phyloP scores from a whole-genome alignment of 202 grass and related monocot species.

The Brachypodium distachyon region DNA sequence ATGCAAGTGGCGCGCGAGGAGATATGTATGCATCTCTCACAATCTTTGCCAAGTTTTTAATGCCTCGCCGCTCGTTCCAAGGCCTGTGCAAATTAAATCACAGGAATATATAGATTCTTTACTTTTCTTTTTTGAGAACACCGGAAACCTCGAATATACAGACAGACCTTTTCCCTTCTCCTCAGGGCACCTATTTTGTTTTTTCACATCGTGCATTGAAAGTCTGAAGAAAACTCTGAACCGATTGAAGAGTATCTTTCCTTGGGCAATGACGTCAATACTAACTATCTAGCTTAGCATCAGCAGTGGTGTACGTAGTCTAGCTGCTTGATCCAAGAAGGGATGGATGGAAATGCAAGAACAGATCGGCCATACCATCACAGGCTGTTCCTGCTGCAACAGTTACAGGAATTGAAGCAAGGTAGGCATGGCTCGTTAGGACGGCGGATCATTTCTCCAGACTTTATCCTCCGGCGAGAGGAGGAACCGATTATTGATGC shows the following conservation, averaged over 20 bases:
- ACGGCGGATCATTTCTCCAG: not conserved
- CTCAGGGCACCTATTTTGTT: too few relatives aligned
- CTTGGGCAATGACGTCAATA: too few relatives aligned
- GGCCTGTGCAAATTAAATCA: too few relatives aligned
- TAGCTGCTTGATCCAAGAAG: not conserved
- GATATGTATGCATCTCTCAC: not conserved
- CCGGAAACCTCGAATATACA: too few relatives aligned
- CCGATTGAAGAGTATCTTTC: not conserved
- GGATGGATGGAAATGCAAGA: not conserved
- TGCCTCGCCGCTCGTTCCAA: not conserved
- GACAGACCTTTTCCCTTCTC: too few relatives aligned
- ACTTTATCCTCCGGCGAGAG: not conserved
- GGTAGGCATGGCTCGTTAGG: conserved; percentile 10
- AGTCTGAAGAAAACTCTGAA: not conserved
- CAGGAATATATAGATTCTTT: too few relatives aligned
- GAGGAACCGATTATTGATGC: too few relatives aligned
- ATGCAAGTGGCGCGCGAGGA: not conserved
- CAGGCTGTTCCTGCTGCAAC: not conserved
- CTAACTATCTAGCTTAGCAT: not conserved
- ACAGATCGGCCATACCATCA: not conserved
- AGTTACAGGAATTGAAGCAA: not conserved
- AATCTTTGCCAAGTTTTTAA: not conserved
- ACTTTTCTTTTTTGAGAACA: too few relatives aligned
- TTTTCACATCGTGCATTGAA: too few relatives aligned
- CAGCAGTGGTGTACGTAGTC: not conserved